phyloP scores from a whole-genome alignment of 257 asterid genomes.

The Mitragyna speciosa region DNA sequence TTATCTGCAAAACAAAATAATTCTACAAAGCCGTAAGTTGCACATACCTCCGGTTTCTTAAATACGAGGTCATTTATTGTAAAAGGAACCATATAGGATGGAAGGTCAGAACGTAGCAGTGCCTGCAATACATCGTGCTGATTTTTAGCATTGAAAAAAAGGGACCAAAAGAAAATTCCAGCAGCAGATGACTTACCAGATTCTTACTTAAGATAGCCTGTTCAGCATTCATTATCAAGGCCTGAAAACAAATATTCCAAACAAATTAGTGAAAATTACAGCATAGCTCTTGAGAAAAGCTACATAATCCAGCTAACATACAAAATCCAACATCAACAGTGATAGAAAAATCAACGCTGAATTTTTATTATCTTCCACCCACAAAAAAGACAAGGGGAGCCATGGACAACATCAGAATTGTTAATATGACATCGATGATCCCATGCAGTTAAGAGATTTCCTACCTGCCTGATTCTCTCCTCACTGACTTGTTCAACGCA shows the following conservation, averaged over 20 bases:
- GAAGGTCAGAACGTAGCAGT: conserved; percentile 89
- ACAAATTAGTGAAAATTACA: conserved; percentile 1
- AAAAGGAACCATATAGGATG: conserved; percentile 91
- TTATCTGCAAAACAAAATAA: not conserved
- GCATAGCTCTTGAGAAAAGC: not conserved
- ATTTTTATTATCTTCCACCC: not conserved
- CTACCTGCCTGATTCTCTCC: conserved; percentile 77
- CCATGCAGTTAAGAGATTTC: conserved; percentile 10
- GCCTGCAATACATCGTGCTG: conserved; percentile 49
- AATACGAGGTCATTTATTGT: conserved; percentile 61
- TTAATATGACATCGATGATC: not conserved
- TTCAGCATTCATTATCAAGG: conserved; percentile 71
- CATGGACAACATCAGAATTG: not conserved
- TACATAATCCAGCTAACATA: not conserved
- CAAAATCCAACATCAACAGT: not conserved
- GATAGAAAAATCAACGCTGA: not conserved
- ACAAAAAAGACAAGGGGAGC: not conserved
- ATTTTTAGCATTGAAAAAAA: conserved; percentile 3
- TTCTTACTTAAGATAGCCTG: conserved; percentile 92
- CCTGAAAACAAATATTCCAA: conserved; percentile 39
- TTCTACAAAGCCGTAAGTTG: not conserved
- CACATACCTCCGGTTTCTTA: conserved; percentile 80
- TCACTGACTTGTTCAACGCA: conserved; percentile 72
- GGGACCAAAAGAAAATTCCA: not conserved
- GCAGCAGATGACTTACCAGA: conserved; percentile 38